A percentile compares a stretch with the other conserved stretches of the same genome.
Evolutionary conservation across 202 grass and related monocot species (phyloP).

Genomic region (Bolboschoenoplectus hybrid): DNA sequence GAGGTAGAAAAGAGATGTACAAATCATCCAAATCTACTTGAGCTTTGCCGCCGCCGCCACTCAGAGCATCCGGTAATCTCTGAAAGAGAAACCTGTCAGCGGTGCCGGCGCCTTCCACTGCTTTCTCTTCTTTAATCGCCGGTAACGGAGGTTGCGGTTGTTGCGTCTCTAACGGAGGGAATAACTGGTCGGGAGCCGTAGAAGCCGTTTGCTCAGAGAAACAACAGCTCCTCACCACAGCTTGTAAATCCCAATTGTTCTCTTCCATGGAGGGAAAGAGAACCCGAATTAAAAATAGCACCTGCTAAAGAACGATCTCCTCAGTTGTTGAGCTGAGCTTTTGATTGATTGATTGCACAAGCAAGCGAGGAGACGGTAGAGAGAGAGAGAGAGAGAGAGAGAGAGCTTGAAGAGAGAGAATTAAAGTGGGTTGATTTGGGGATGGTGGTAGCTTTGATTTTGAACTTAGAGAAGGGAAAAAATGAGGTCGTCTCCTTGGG

Average conservation of each 20-base stretch:
- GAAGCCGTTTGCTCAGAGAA: not conserved
- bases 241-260: constrained; percentile 53
- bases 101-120: not conserved
- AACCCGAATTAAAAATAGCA: not conserved
- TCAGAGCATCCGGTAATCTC: not conserved
- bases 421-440: constrained; percentile 23
- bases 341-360: not conserved
- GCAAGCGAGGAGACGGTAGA: not conserved
- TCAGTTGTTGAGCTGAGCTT: not conserved
- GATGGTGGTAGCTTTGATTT: not conserved
- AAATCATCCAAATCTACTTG: constrained; percentile 42
- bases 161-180: constrained; percentile 3
- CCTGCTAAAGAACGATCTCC: not conserved
- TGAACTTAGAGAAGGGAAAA: not conserved
- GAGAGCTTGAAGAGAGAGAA: not conserved
- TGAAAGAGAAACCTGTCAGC: constrained; percentile 37
- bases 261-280: constrained; percentile 37
- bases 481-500: not conserved
- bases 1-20: constrained; percentile 44
- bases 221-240: constrained; percentile 47
- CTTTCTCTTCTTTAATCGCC: constrained; percentile 30
- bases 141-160: not conserved
- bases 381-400: constrained; percentile 25
- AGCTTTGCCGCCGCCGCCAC: not conserved
- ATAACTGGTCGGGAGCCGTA: not conserved